Base-by-base conservation (phyloP, 2,329 filamentous ascomycete species). In the Ustulina deusta region DNA sequence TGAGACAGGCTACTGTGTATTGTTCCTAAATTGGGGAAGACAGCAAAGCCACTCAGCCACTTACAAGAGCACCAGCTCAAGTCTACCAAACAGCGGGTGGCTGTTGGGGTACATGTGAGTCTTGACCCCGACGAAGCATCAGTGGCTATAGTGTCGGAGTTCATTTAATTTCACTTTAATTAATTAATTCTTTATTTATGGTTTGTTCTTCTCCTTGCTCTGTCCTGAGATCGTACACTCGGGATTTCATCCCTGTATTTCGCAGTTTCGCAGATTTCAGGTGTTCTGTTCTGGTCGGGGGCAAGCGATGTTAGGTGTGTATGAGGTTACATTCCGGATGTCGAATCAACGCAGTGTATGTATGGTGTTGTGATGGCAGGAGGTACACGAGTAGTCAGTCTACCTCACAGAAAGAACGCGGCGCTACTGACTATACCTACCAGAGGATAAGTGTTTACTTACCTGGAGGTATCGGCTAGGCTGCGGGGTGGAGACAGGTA, bases 41-140 rank as follows among this genome's bases (percentile, higher is more conserved):
- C 49, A 61, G 57, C 51, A 36, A 52, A 54, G 51, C 61, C 55
- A 68, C 61, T 34, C 55, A 65, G 49, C 56, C 61, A 61, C 61
- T 54, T n/a, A 44, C 55, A 51, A 38, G 44, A 13, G 36, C 46
- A 9, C 6, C 7, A 9, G 29, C 29, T 34, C 4, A 20, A 32
- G 29, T 20, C 3, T 32, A 29, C 36, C 20, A 10, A 27, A n/a
- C 29, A 1, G 2, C 36, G 54, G 22, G 22, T 11, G 29, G 54
- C 20, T 38, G n/a, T 20, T 40, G 20, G 34, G 52, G 44, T n/a
- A n/a, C 7, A 36, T 6, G 44, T 10, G 34, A 25, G 17, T 54
- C 32, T 38, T 22, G 20, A 36, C n/a, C n/a, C 9, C 20, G 9
- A 46, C 2, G 1, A 48, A 27, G 20, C 22, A 48, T 25, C 5